phyloP scores from a whole-genome alignment of 192 early-diverging fungal species.

The Pecoramyces ruminantium region DNA sequence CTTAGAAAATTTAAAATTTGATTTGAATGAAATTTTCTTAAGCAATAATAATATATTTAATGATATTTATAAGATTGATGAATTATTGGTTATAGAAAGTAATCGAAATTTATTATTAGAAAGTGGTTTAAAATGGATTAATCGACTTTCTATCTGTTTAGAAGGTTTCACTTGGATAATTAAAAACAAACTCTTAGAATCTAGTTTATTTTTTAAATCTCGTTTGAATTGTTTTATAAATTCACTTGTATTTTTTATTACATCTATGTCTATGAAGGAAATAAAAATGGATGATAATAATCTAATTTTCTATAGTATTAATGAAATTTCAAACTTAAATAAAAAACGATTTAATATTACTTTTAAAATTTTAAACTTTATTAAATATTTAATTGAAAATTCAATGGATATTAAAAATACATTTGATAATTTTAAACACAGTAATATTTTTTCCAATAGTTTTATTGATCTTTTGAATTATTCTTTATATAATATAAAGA shows the following conservation, averaged over 20 bases:
- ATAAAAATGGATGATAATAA: not conserved
- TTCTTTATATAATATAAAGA: not conserved
- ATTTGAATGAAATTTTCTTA: not conserved
- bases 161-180: not conserved
- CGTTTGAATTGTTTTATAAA: not conserved
- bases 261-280: not conserved
- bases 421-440: not conserved
- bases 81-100: not conserved
- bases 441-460: not conserved
- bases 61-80: not conserved
- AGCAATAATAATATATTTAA: not conserved
- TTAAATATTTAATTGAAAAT: not conserved
- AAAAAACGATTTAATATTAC: not conserved
- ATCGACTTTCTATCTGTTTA: not conserved
- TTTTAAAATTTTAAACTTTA: not conserved
- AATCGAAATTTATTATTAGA: not conserved
- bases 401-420: not conserved
- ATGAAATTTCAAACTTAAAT: not conserved
- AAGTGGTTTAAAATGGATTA: not conserved
- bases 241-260: not conserved
- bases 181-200: not conserved
- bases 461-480: not conserved
- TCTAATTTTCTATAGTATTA: not conserved
- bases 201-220: not conserved
- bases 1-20: not conserved